Evolutionary conservation across 2,329 filamentous ascomycete species (phyloP), one percentile per base, ranked within the genome.

Genomic region (Kalmusia sp.): DNA sequence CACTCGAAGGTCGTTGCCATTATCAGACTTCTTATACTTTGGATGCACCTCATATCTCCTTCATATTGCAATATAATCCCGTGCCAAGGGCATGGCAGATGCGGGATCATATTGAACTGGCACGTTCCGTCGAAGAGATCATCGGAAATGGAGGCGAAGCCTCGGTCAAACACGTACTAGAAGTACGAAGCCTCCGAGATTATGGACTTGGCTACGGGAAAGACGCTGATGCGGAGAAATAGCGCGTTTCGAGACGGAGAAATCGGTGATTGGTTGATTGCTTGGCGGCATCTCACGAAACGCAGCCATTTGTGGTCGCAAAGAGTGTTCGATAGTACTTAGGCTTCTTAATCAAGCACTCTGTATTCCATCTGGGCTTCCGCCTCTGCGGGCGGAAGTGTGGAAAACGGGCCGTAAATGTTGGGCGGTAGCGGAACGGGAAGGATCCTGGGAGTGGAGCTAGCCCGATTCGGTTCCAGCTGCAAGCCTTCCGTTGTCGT

Each of bases 31-130:
- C 33, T 47, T 47, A 47, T 37, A 37, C 41, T 4, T 19, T 47
- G 28, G 4, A 11, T 28, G 4, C 15, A 47, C 14, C 24, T 28
- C 24, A 47, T 47, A 28, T 47, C 33, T 15, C n/a, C 33, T 24
- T 28, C 3, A 30, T 38, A 38, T 21, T 47, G 24, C 17, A 30
- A 38, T 38, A 25, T 47, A 7, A 17, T 28, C 21, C 44, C 44
- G 44, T 38, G 44, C 44, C 33, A 46, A 27, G 44, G 21, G 6
- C 31, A 28, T 37, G 33, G 44, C 44, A 47, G 11, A 22, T 38
- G 44, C 33, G 9, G 11, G 15, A 38, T 9, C 24, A 47, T 14
- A 47, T 47, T 47, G 44, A 24, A 33, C 24, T 24, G 17, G n/a
- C 21, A 17, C 2, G 33, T 21, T 38, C 6, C 8, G 30, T 47